A percentile compares a stretch with the other conserved stretches of the same genome.
phyloP scores from a whole-genome alignment of 345 rosid genomes.

The Citrus sp. region DNA sequence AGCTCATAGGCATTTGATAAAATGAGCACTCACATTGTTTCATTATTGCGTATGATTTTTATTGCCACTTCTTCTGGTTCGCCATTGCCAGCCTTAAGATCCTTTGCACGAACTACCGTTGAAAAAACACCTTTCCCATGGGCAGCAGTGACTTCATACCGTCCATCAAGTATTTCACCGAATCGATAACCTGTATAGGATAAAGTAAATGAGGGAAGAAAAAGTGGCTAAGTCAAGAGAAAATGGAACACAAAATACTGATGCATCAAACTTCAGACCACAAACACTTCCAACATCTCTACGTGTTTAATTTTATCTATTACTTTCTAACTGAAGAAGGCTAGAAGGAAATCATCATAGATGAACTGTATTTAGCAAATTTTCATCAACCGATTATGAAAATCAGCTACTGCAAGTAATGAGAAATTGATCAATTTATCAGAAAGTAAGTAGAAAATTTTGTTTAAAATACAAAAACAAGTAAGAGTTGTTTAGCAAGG shows the following conservation, averaged over 20 bases:
- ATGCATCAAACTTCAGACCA: background rate
- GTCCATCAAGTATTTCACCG: constrained; percentile 93
- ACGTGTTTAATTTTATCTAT: background rate
- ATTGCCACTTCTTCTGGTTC: constrained; percentile 93
- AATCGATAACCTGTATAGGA: constrained; percentile 69
- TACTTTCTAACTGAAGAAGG: background rate
- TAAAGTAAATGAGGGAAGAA: background rate
- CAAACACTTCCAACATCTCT: background rate
- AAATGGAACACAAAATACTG: background rate
- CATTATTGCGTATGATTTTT: constrained; percentile 91
- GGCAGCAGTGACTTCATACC: constrained; percentile 92
- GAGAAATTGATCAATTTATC: background rate
- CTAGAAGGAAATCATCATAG: background rate
- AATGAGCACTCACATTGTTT: constrained; percentile 64
- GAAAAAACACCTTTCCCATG: constrained; percentile 99
- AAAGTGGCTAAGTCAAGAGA: background rate
- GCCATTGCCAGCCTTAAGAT: constrained; percentile 62
- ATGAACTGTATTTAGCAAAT: background rate
- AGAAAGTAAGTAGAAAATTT: background rate
- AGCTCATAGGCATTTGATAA: background rate
- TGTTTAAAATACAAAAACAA: background rate
- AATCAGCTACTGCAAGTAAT: background rate
- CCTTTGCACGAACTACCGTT: constrained; percentile 90
- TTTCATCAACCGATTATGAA: background rate
- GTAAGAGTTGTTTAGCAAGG: background rate